A percentile compares a stretch with the other conserved stretches of the same genome.
phyloP scores from a whole-genome alignment of 768 basidiomycete genomes.

The Trametes maxima region DNA sequence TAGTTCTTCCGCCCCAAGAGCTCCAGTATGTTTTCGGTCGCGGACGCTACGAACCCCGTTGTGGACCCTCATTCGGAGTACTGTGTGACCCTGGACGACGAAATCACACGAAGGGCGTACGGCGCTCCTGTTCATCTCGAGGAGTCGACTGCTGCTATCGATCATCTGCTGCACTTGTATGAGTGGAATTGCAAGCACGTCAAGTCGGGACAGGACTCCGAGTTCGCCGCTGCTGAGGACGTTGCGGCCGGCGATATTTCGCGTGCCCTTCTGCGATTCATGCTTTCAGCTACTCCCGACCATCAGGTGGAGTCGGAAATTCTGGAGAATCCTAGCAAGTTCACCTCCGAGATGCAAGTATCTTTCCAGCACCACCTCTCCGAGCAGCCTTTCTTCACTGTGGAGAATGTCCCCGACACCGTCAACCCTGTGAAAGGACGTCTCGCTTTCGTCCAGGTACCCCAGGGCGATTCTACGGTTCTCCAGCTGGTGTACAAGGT shows the following conservation, averaged over 20 bases:
- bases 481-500: constrained; percentile 86
- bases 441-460: constrained; percentile 82
- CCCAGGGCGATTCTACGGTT: constrained; percentile 54
- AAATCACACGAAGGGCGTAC: constrained; percentile 37
- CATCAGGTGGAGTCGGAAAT: constrained; percentile 51
- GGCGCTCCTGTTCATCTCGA: constrained; percentile 39
- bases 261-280: constrained; percentile 74
- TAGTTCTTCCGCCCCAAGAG: constrained; percentile 75
- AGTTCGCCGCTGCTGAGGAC: constrained; percentile 30
- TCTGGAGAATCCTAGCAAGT: constrained; percentile 48
- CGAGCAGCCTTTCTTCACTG: constrained; percentile 44
- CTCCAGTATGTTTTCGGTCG: constrained; percentile 23
- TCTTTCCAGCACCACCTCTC: constrained; percentile 47
- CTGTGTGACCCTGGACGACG: constrained; percentile 48
- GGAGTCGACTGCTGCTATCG: constrained; percentile 21
- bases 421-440: constrained; percentile 80
- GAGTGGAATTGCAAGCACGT: constrained; percentile 60
- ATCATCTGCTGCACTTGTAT: constrained; percentile 49
- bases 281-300: constrained; percentile 70
- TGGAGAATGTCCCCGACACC: constrained; percentile 72
- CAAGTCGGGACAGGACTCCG: constrained; percentile 35
- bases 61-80: constrained; percentile 51
- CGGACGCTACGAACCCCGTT: constrained; percentile 19
- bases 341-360: constrained; percentile 52
- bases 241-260: constrained; percentile 40